These are phyloP conservation scores for Styphnolobium japonicum DNA, from an alignment of 306 rosid genomes.

Conservation along the genomic window DNA sequence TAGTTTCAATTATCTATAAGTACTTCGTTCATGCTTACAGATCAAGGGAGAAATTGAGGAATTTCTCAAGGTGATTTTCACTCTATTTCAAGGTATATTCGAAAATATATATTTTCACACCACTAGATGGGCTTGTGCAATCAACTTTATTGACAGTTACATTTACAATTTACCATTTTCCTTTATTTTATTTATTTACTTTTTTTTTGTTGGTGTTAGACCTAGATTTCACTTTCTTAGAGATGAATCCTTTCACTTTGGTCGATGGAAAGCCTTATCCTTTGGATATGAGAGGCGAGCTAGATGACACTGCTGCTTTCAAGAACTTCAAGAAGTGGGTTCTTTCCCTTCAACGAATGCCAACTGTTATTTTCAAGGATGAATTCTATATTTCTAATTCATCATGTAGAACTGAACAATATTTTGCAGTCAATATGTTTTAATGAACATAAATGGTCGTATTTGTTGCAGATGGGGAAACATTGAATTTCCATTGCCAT, in stretches of 20 bases:
- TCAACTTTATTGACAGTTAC: neutral
- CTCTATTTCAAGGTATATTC: constrained; percentile 77
- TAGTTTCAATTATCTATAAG: constrained; percentile 8
- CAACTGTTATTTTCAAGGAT: constrained; percentile 2
- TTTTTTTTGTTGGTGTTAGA: constrained; percentile 48
- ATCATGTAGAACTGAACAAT: neutral
- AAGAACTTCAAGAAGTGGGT: constrained; percentile 92
- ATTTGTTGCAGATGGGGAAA: constrained; percentile 75
- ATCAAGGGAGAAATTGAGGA: constrained; percentile 78
- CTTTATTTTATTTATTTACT: constrained; percentile 3
- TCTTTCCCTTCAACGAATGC: constrained; percentile 13
- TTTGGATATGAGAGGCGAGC: constrained; percentile 98
- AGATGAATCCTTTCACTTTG: constrained; percentile 94
- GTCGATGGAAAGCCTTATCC: constrained; percentile 95
- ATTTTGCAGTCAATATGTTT: neutral
- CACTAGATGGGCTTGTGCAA: neutral
- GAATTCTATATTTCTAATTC: neutral
- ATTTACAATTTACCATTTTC: neutral
- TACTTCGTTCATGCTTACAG: constrained; percentile 36
- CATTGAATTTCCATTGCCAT: constrained; percentile 88
- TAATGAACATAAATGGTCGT: constrained; percentile 12
- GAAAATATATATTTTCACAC: neutral
- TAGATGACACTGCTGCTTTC: constrained; percentile 96
- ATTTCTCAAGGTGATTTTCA: constrained; percentile 66
- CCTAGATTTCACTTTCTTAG: constrained; percentile 96